These are phyloP conservation scores for Strobilomyces echinocephalus DNA, from an alignment of 768 basidiomycete species.

Conservation along the genomic window DNA sequence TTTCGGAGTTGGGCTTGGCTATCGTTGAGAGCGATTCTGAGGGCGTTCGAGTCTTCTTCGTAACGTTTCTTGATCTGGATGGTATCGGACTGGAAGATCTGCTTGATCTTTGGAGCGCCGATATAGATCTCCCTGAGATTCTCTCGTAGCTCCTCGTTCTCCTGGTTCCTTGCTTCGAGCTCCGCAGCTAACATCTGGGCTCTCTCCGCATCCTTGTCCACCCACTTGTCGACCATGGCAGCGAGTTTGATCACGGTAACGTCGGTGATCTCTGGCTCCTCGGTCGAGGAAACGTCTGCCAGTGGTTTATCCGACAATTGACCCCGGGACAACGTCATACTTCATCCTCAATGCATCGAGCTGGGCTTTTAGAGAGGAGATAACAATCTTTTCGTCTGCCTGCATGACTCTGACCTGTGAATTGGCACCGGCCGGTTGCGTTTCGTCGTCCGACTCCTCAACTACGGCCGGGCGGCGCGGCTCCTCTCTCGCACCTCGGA, in stretches of 20 bases:
- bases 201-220: constrained; percentile 3
- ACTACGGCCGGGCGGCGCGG: too few relatives aligned
- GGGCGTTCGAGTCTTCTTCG: background rate
- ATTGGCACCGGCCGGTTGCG: too few relatives aligned
- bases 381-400: too few relatives aligned
- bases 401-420: too few relatives aligned
- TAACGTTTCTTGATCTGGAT: constrained; percentile 1
- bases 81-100: constrained; percentile 12
- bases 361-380: too few relatives aligned
- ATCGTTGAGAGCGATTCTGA: background rate
- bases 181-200: background rate
- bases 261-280: background rate
- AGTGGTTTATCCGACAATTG: too few relatives aligned
- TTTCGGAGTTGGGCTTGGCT: background rate
- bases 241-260: constrained; percentile 5
- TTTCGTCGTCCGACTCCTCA: too few relatives aligned
- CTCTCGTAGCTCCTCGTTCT: constrained; percentile 3
- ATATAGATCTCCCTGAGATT: constrained; percentile 7
- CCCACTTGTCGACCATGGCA: constrained; percentile 5
- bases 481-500: too few relatives aligned
- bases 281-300: too few relatives aligned
- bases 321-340: too few relatives aligned
- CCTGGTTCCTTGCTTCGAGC: background rate
- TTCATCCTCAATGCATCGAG: too few relatives aligned
- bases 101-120: constrained; percentile 2